Percentiles rank a stretch among this genome's conserved stretches.
Evolutionary conservation across 164 flowering plant species (phyloP).

Genomic region (Vitis rotundifolia): DNA sequence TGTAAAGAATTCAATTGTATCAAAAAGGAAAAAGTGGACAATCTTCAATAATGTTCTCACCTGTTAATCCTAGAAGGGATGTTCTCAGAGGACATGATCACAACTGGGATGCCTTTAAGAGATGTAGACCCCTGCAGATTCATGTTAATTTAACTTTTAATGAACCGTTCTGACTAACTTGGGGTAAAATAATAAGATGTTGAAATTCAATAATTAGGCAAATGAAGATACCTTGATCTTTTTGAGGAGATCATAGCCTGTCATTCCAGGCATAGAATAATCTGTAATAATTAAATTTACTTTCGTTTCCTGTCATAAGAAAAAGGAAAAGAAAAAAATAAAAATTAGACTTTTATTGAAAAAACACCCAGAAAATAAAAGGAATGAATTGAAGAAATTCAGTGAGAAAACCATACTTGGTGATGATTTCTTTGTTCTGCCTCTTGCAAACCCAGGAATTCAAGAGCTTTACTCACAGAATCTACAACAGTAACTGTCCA

Average conservation of each 20-base stretch:
- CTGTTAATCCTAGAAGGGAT: slow-evolving; percentile 51
- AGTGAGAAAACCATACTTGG: slow-evolving; percentile 6
- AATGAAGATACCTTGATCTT: slow-evolving; percentile 36
- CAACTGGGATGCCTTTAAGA: slow-evolving; percentile 51
- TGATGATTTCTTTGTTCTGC: slow-evolving; percentile 18
- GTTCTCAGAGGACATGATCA: slow-evolving; percentile 65
- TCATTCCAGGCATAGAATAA: slow-evolving; percentile 55
- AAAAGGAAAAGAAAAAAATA: not conserved
- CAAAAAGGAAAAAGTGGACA: not conserved
- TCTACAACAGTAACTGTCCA: slow-evolving; percentile 48
- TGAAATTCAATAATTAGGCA: too few relatives aligned
- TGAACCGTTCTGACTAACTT: not conserved
- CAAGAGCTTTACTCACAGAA: slow-evolving; percentile 47
- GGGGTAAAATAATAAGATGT: too few relatives aligned
- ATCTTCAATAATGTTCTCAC: slow-evolving; percentile 6
- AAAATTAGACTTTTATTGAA: not conserved
- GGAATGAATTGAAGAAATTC: not conserved
- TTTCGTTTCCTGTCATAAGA: slow-evolving; percentile 19
- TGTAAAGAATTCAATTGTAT: not conserved
- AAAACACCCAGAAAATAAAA: not conserved
- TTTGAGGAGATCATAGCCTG: slow-evolving; percentile 53
- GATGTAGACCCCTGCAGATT: slow-evolving; percentile 38
- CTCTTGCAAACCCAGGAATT: slow-evolving; percentile 37
- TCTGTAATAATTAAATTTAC: slow-evolving; percentile 50
- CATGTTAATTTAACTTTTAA: not conserved